phyloP scores from a whole-genome alignment of 2,329 filamentous ascomycete species.

The Cladosporium velox region DNA sequence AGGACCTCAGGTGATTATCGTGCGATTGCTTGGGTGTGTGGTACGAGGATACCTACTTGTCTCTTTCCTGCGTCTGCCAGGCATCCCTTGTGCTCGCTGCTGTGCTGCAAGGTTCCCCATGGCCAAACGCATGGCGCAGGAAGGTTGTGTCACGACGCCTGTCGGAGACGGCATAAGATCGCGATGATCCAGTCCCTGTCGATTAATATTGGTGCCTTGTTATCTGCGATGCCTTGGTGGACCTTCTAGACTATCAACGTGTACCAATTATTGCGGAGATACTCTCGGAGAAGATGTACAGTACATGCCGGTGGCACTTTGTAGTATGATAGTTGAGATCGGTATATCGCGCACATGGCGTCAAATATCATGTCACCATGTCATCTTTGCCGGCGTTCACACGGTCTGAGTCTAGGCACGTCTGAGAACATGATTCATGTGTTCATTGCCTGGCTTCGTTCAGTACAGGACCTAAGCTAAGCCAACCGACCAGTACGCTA shows the following conservation, averaged over 20 bases:
- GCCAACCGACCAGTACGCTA: slow-evolving; percentile 1
- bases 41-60: not conserved
- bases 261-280: not conserved
- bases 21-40: slow-evolving; percentile 2
- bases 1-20: slow-evolving; percentile 18
- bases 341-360: slow-evolving; percentile 2
- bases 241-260: not conserved
- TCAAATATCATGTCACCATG: not conserved
- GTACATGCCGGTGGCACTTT: not conserved
- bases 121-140: slow-evolving; percentile 9
- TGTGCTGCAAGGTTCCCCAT: not conserved
- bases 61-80: slow-evolving; percentile 3
- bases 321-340: not conserved
- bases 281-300: not conserved
- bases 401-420: not conserved
- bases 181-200: not conserved
- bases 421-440: not conserved
- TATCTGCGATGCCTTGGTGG: not conserved
- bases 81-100: slow-evolving; percentile 10
- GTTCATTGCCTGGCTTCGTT: slow-evolving; percentile 1
- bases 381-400: not conserved
- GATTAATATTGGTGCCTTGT: not conserved
- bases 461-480: not conserved
- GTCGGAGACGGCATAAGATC: not conserved
- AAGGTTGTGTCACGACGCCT: slow-evolving; percentile 1